Conservation (phyloP, 106 monocot genomes). For the Ottelia alismoides region DNA sequence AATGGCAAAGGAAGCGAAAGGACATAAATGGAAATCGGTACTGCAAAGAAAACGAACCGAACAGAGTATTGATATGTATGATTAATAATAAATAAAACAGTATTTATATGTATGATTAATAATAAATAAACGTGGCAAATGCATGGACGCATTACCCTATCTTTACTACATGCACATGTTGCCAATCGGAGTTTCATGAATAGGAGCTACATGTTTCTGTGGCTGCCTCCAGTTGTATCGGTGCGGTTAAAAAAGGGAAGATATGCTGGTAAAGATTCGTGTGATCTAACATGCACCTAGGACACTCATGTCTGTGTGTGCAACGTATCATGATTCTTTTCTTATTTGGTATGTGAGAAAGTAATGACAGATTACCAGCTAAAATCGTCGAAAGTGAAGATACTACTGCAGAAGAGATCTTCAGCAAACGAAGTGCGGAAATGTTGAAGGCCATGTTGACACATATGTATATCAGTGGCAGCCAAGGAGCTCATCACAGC, state of each 20-base stretch:
- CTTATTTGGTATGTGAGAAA: no score
- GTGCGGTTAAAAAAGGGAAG: no score
- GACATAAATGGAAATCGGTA: conserved; percentile 74
- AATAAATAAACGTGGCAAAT: no score
- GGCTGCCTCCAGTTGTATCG: no score
- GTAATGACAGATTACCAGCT: conserved; percentile 59
- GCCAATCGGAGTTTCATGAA: no score
- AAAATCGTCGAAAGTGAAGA: conserved; percentile 70
- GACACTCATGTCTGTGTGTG: no score
- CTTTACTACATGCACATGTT: not conserved
- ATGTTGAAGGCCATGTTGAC: conserved; percentile 92
- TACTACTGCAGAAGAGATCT: conserved; percentile 86
- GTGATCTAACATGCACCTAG: no score
- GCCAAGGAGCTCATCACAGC: conserved; percentile 82
- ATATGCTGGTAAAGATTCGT: no score
- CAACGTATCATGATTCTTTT: no score
- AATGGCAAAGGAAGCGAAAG: conserved; percentile 81
- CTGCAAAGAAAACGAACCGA: conserved; percentile 27
- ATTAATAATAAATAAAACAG: not conserved
- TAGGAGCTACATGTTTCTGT: no score
- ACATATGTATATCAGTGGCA: conserved; percentile 69
- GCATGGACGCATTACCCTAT: not conserved
- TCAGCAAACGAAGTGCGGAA: conserved; percentile 80
- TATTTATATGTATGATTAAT: no score
- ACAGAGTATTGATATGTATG: not conserved